These are phyloP conservation scores for Creolimax fragrantissima DNA, from an alignment of 78 protist genomes.

Conservation along the genomic window DNA sequence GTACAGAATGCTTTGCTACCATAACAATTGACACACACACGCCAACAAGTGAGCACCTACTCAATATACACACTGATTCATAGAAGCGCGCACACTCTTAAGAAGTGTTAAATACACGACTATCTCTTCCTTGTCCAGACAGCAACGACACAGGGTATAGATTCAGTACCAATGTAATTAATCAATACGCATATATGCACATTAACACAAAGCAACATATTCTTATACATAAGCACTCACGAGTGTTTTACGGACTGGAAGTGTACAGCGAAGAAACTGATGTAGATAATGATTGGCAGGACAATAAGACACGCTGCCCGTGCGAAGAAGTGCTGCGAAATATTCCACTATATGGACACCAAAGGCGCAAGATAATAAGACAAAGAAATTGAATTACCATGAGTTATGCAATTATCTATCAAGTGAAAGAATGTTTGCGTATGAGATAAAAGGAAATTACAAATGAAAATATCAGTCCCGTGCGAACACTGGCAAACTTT, in stretches of 20 bases:
- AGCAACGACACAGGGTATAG: neutral
- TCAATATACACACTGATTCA: too few relatives aligned
- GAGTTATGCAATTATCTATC: too few relatives aligned
- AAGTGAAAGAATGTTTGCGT: too few relatives aligned
- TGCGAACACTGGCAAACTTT: too few relatives aligned
- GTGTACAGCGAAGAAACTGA: conserved; percentile 19
- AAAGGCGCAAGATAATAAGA: too few relatives aligned
- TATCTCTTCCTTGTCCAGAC: neutral
- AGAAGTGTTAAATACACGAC: neutral
- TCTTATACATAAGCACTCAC: neutral
- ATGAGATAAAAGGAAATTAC: too few relatives aligned
- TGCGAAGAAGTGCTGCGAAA: neutral
- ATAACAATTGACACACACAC: too few relatives aligned
- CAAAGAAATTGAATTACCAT: too few relatives aligned
- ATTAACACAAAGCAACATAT: neutral
- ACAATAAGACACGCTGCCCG: neutral
- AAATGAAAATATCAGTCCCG: too few relatives aligned
- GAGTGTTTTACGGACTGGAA: neutral
- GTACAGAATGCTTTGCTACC: too few relatives aligned
- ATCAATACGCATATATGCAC: neutral
- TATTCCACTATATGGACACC: neutral
- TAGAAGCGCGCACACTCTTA: neutral
- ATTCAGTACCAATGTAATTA: neutral
- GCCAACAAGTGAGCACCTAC: too few relatives aligned
- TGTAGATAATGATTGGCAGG: conserved; percentile 16